Evolutionary conservation across 257 asterid genomes (phyloP).

Genomic region (Thymus mandschuricus): DNA sequence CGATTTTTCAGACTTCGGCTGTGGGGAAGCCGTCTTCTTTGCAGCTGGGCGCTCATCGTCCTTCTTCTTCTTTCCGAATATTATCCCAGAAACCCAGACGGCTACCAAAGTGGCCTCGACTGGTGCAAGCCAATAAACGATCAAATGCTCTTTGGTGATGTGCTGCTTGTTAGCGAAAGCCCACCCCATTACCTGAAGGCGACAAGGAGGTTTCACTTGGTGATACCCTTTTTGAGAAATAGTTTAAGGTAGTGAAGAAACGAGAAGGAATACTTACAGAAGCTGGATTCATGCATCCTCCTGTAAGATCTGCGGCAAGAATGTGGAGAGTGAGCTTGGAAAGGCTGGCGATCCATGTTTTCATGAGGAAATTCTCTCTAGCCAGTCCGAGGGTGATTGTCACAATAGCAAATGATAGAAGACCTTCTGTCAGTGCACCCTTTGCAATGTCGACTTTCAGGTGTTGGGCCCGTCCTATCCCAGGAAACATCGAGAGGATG

Average conservation of each 20-base stretch:
- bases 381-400: conserved; percentile 60
- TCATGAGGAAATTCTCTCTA: conserved; percentile 62
- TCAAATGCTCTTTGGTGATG: conserved; percentile 71
- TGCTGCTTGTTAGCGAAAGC: conserved; percentile 85
- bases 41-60: conserved; percentile 26
- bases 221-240: neutral
- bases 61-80: conserved; percentile 39
- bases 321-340: conserved; percentile 79
- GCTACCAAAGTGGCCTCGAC: conserved; percentile 80
- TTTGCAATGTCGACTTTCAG: conserved; percentile 69
- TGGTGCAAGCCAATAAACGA: conserved; percentile 95
- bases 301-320: conserved; percentile 89
- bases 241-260: neutral
- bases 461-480: conserved; percentile 62
- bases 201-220: conserved; percentile 1
- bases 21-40: conserved; percentile 32
- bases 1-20: conserved; percentile 41
- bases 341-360: conserved; percentile 87
- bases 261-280: conserved; percentile 54
- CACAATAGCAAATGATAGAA: conserved; percentile 65
- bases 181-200: conserved; percentile 89
- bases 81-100: conserved; percentile 59
- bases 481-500: conserved; percentile 59
- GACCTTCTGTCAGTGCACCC: conserved; percentile 88
- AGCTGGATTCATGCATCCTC: conserved; percentile 99